These are phyloP conservation scores for Diaporthe citrichinensis DNA, from an alignment of 2,329 filamentous ascomycete genomes.

Conservation along the genomic window DNA sequence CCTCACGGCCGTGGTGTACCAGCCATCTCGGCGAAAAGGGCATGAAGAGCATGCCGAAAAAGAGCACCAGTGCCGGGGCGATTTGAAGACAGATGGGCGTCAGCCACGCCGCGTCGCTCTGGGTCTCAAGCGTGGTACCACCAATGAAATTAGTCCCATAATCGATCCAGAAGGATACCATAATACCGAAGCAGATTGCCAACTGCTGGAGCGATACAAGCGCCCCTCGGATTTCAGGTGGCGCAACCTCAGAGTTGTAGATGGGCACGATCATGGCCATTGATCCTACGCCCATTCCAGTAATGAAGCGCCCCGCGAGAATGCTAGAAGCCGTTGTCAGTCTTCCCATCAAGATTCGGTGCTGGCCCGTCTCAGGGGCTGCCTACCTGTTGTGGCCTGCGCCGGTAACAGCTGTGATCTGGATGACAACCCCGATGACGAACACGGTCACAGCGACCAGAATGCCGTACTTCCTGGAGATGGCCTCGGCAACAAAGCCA, in stretches of 20 bases:
- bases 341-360: neutral
- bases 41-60: slow-evolving; percentile 83
- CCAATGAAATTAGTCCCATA: slow-evolving; percentile 78
- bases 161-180: slow-evolving; percentile 76
- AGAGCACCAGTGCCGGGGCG: slow-evolving; percentile 75
- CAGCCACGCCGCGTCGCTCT: slow-evolving; percentile 80
- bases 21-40: slow-evolving; percentile 85
- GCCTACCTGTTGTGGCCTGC: slow-evolving; percentile 58
- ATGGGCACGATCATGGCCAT: slow-evolving; percentile 73
- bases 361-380: neutral
- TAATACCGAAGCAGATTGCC: slow-evolving; percentile 73
- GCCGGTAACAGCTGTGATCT: slow-evolving; percentile 70
- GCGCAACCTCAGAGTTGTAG: slow-evolving; percentile 63
- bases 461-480: slow-evolving; percentile 79
- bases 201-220: slow-evolving; percentile 65
- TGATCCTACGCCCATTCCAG: slow-evolving; percentile 77
- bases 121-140: slow-evolving; percentile 59
- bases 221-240: slow-evolving; percentile 62
- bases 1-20: slow-evolving; percentile 77
- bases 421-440: slow-evolving; percentile 78
- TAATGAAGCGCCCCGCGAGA: slow-evolving; percentile 45
- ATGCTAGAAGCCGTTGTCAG: slow-evolving; percentile 7
- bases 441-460: slow-evolving; percentile 77
- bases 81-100: slow-evolving; percentile 81
- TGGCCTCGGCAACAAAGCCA: slow-evolving; percentile 78